Base-by-base conservation (phyloP, 805 yeast genomes). In the Kuraishia ogatae region DNA sequence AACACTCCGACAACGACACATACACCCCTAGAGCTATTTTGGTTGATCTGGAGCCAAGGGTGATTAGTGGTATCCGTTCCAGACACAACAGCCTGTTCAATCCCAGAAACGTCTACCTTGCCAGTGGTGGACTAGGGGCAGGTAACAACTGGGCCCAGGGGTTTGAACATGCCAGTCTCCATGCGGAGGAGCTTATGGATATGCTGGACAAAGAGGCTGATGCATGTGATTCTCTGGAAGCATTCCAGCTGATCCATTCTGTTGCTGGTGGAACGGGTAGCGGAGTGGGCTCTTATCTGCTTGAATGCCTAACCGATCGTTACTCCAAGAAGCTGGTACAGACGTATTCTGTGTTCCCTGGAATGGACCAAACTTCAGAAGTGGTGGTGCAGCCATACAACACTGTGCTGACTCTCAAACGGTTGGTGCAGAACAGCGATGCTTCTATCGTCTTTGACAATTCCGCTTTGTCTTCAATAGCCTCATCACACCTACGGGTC, bases 211-310 rank as follows among this genome's bases (percentile, higher is more conserved):
- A 94, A 55, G 97, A 94, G 63, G 77, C 91, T 48, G 99, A 94
- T 64, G 84, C 87, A 35, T 85, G 96, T 60, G 98, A 96, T 59
- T 86, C 86, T 55, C 72, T 91, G 54, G 94, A 92, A 60, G 96
- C 96, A 4, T 94, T 94, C 68, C 96, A 91, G 73, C 71, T 94
- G 60, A 69, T 92, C 53, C 99, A 94, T 70, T 87, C 97, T 2
- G 96, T 94, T 3, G 98, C 97, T 0, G 99, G 99, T 43, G 99
- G 99, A 47, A 94, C 99, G 0, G 99, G 99, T 0, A 88, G 97
- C 0, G 99, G 99, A 2, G 81, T 91, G 43, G 99, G 99, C 0
- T 88, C 96, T 0, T 80, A 80, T 55, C 61, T 94, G 50, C 70
- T 94, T 46, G 97, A 94, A 66, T 74, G 83, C 17, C 68, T 96